These are phyloP conservation scores for Aspergillus kassunensis DNA, from an alignment of 495 filamentous ascomycete genomes.

Conservation along the genomic window DNA sequence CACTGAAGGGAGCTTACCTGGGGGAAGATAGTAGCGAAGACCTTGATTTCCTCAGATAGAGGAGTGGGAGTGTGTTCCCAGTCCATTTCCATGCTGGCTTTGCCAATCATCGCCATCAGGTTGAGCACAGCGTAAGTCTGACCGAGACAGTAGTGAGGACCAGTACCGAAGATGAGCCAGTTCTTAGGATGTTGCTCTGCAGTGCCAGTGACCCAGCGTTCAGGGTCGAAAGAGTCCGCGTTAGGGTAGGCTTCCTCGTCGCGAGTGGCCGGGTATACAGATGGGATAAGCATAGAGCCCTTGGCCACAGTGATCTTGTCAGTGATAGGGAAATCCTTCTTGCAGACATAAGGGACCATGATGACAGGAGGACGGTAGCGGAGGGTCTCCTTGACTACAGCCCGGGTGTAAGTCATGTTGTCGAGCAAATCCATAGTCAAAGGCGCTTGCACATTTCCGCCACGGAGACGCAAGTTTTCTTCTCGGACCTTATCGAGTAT, in stretches of 20 bases:
- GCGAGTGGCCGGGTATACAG: constrained; percentile 83
- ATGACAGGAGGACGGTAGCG: constrained; percentile 95
- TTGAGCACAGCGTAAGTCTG: constrained; percentile 92
- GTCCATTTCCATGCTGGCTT: constrained; percentile 84
- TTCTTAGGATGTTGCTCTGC: constrained; percentile 95
- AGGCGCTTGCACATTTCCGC: constrained; percentile 67
- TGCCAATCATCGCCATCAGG: constrained; percentile 87
- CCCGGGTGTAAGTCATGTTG: constrained; percentile 83
- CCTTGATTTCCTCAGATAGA: constrained; percentile 88
- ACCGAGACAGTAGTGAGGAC: constrained; percentile 94
- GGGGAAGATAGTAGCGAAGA: constrained; percentile 97
- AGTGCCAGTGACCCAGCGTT: constrained; percentile 86
- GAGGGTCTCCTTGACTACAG: constrained; percentile 88
- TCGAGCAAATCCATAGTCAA: constrained; percentile 83
- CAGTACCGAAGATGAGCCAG: constrained; percentile 94
- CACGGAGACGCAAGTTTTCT: constrained; percentile 76
- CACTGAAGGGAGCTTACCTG: constrained; percentile 62
- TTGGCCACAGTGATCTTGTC: constrained; percentile 86
- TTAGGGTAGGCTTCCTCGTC: constrained; percentile 90
- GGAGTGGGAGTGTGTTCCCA: constrained; percentile 86
- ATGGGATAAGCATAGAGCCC: constrained; percentile 91
- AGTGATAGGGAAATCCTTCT: constrained; percentile 93
- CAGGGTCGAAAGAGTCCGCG: constrained; percentile 81
- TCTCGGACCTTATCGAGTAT: constrained; percentile 85
- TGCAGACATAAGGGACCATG: constrained; percentile 95